Evolutionary conservation across 257 asterid genomes (phyloP).

Genomic region (Solanum neorickii): DNA sequence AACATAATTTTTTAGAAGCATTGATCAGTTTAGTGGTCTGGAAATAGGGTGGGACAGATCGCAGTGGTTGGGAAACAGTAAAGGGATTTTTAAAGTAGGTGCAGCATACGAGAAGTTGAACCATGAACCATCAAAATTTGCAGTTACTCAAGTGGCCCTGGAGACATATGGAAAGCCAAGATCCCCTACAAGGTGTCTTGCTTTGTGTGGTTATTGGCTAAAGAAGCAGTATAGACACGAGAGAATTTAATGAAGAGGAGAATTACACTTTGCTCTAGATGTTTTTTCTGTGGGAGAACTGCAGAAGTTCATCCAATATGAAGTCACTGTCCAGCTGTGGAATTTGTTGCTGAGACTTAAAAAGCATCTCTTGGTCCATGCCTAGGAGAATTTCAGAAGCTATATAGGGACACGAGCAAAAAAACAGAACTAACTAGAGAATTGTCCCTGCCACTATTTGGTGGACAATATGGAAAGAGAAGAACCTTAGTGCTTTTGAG

Average conservation of each 20-base stretch:
- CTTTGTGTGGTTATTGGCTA: neutral
- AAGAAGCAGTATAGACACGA: neutral
- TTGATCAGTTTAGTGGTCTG: neutral
- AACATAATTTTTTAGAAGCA: neutral
- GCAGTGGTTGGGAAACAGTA: neutral
- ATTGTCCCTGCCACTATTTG: no score
- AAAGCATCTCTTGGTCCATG: neutral
- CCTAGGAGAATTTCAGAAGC: neutral
- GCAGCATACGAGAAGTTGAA: neutral
- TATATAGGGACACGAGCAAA: neutral
- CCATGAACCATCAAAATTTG: neutral
- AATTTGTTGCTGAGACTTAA: neutral
- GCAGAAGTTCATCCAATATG: neutral
- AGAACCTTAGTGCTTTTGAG: no score
- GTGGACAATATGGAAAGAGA: no score
- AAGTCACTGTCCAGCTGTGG: neutral
- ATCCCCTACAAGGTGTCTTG: neutral
- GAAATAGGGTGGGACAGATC: neutral
- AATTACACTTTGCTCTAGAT: neutral
- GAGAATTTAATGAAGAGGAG: neutral
- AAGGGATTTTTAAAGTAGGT: neutral
- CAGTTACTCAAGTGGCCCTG: neutral
- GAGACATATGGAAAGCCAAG: neutral
- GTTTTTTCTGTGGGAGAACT: neutral
- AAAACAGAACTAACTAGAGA: neutral